Evolutionary conservation across 192 early-diverging fungal species (phyloP), one percentile per base, ranked within the genome.

Genomic region (Haplosporangium gracile): DNA sequence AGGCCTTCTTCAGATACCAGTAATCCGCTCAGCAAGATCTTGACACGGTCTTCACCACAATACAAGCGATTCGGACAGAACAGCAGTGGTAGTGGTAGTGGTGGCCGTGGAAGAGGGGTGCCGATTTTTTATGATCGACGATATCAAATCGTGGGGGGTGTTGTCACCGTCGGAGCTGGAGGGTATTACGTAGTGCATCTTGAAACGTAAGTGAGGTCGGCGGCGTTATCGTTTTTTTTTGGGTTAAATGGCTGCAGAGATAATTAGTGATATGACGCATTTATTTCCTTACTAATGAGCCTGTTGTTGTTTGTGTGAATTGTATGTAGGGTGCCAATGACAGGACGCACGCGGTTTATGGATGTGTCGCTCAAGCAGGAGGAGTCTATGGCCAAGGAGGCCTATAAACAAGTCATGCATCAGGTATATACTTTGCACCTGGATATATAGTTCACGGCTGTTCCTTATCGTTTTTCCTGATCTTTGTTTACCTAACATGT

Each of bases 131-230:
- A 69, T 11, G 83, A 84, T 49, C 79, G 49, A 36, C 72, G 82
- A 2, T 84, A 75, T 34, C 82, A 84, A 9, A 10, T 80, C 40
- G 24, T 68, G 5, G 83, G 78, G 34, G 77, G 88, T 36, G 78
- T 78, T 0, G 72, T 84, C n/a, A 68, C 77, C 15, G 74, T 82
- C 24, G 78, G 84, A 74, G 72, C 57, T 78, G 93, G 93, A 16
- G 88, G 89, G 5, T 95, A 95, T 82, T 95, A 95, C 80, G 85
- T 92, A 11, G 91, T 87, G 32, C 96, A 97, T 77, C 80, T 96
- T n/a, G 96, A 97, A 74, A 90, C 84, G 83, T 85, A 85, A 68
- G 83, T 45, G 26, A 43, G 2, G 18, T 24, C 1, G 36, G 36
- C 13, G 45, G 43, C 36, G 63, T 74, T 36, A 24, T 40, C 10